phyloP scores from a whole-genome alignment of 495 filamentous ascomycete species.

The Daldinia bambusicola region DNA sequence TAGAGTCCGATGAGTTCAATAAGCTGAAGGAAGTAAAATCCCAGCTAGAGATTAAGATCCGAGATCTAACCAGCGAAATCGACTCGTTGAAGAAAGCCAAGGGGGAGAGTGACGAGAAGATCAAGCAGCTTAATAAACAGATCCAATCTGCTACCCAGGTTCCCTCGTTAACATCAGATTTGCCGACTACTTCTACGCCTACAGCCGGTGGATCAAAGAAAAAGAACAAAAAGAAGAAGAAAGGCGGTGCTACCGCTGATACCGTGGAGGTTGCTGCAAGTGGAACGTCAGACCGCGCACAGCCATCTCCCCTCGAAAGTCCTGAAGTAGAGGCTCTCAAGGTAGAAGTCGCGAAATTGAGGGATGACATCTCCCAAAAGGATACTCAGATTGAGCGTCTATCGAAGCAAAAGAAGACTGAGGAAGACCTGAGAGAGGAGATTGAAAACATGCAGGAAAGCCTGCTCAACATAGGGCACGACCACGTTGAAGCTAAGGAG shows the following conservation, averaged over 20 bases:
- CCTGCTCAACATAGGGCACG: slow-evolving; percentile 76
- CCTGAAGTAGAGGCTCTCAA: slow-evolving; percentile 49
- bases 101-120: slow-evolving; percentile 46
- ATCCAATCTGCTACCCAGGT: slow-evolving; percentile 40
- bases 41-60: slow-evolving; percentile 48
- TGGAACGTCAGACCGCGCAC: slow-evolving; percentile 47
- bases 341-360: slow-evolving; percentile 59
- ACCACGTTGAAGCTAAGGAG: slow-evolving; percentile 85
- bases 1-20: slow-evolving; percentile 53
- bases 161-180: slow-evolving; percentile 18
- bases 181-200: slow-evolving; percentile 36
- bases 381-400: slow-evolving; percentile 74
- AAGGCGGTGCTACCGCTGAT: slow-evolving; percentile 60
- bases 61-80: slow-evolving; percentile 49
- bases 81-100: slow-evolving; percentile 53
- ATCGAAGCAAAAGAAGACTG: slow-evolving; percentile 71
- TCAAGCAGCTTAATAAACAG: slow-evolving; percentile 51
- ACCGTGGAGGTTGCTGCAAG: slow-evolving; percentile 35
- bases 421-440: slow-evolving; percentile 86
- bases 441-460: slow-evolving; percentile 85
- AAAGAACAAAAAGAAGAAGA: slow-evolving; percentile 95
- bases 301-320: slow-evolving; percentile 37
- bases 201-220: slow-evolving; percentile 66
- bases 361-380: slow-evolving; percentile 74
- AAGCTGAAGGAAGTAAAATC: slow-evolving; percentile 47